These are phyloP conservation scores for Nectriaceae sp. DNA, from an alignment of 2,329 filamentous ascomycete genomes.

Conservation along the genomic window DNA sequence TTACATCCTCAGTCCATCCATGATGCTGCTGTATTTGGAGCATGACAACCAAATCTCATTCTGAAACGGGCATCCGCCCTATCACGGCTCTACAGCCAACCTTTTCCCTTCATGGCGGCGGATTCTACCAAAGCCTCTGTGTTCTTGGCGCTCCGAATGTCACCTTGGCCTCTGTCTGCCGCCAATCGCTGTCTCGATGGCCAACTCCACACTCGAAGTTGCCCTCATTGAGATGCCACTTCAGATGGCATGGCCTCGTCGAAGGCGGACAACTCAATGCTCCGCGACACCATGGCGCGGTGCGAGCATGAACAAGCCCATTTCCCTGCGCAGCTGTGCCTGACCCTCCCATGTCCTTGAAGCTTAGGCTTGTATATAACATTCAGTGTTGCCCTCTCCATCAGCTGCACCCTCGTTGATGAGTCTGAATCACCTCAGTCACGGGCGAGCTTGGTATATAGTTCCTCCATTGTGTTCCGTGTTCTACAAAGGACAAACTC, in stretches of 20 bases:
- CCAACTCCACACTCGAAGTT: conserved; percentile 22
- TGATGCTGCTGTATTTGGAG: too few species aligned
- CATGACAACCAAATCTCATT: conserved; percentile 26
- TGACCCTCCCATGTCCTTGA: too few species aligned
- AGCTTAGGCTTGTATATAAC: too few species aligned
- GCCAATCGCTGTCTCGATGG: conserved; percentile 25
- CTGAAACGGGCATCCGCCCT: conserved; percentile 32
- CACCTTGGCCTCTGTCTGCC: conserved; percentile 11
- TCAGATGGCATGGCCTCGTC: not conserved
- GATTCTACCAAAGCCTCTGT: conserved; percentile 17
- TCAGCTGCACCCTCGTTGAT: not conserved
- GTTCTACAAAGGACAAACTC: not conserved
- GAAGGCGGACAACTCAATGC: not conserved
- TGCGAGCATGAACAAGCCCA: not conserved
- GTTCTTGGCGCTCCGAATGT: conserved; percentile 28
- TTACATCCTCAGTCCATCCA: not conserved
- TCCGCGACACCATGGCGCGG: not conserved
- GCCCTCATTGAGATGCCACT: conserved; percentile 7
- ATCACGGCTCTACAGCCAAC: conserved; percentile 20
- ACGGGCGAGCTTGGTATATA: conserved; percentile 7
- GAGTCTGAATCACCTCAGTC: conserved; percentile 17
- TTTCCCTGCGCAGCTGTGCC: not conserved
- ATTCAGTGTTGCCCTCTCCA: too few species aligned
- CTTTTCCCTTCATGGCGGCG: conserved; percentile 9
- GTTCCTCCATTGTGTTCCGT: conserved; percentile 1